Base-by-base conservation (phyloP, 164 flowering plant species). In the Macadamia integrifolia region DNA sequence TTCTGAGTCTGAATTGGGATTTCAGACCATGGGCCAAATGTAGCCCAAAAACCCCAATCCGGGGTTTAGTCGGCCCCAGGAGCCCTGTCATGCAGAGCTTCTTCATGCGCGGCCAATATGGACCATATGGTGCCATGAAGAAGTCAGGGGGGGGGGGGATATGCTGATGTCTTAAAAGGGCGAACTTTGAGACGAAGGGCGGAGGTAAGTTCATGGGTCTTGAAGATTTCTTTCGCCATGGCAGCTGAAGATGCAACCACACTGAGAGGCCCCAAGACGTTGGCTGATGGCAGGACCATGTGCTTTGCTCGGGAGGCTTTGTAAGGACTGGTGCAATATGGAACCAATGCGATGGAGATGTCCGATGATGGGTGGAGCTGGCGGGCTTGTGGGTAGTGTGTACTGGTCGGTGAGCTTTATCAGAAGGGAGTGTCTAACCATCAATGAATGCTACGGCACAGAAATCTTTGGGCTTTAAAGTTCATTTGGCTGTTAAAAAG, bases 301-400 rank as follows among this genome's bases (percentile, higher is more conserved):
- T 29, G 23, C 23, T 23, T 70, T 71, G 40, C 2, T 6, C 1
- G 85, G 64, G 31, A 85, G 83, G 55, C 70, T 74, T 61, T 78
- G 79, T 32, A 86, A 62, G 11, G 80, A 77, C 65, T 78, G 76
- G 77, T 79, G 87, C 5, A 77, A 80, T 28, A 75, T 66, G 2
- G 78, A 77, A 12, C 66, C 68, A 1, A 83, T 83, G 55, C 76
- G 77, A 69, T 83, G 83, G 30, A 81, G 79, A 64, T 81, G 86
- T 23, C 86, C 84, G 14, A 86, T 72, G 67, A 86, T 61, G 6
- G 85, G 89, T 17, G 82, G 59, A 29, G 81, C 71, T 6, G 10
- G n/a, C n/a, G 49, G 87, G 66, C 87, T 79, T 4, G 87, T 86
- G 6, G 86, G 85, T 6, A 11, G 69, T 78, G 15, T 48, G 71